Evolutionary conservation across 257 asterid genomes (phyloP), one percentile per base, ranked within the genome.

Genomic region (Prunella vulgaris): DNA sequence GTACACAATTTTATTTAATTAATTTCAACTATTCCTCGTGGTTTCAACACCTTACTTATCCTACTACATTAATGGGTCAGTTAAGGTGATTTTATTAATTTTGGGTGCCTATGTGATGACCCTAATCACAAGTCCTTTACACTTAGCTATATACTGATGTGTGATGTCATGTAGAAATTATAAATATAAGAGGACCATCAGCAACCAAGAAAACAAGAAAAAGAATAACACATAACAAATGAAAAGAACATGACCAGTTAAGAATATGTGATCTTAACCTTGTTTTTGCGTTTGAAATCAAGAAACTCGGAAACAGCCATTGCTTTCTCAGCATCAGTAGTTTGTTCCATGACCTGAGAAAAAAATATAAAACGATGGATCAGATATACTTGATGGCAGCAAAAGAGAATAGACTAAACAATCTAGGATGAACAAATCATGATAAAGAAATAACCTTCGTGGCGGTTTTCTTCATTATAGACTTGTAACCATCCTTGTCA

Each of bases 401-500:
- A 66, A 46, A 42, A 25, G 40, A 80, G 30, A 63, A 61, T 28
- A 49, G 9, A 71, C 22, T 62, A 27, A 30, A 17, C 44, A 69
- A 38, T 56, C 9, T 20, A 22, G n/a, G 24, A 27, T 35, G 61
- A 25, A n/a, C 4, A 60, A 61, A 22, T 69, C 51, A 75, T 22
- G 74, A 49, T 24, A 32, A 69, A 66, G 71, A 68, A 72, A 71
- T n/a, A 59, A 94, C 99, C 99, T 91, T 91, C 75, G 98, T 87
- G 44, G 98, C 99, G 37, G 98, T 85, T 91, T 90, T 94, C 88
- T 94, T 94, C 99, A 94, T 94, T 65, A 94, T 94, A 56, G 89
- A 78, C 86, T 94, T 94, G 77, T 91, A 94, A 60, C 92, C 93
- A 2, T 89, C 99, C 79, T 81, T 86, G 69, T 91, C 97, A 51